Evolutionary conservation across 2,329 filamentous ascomycete genomes (phyloP).

Genomic region (Zelopaecilomyces penicillatus): DNA sequence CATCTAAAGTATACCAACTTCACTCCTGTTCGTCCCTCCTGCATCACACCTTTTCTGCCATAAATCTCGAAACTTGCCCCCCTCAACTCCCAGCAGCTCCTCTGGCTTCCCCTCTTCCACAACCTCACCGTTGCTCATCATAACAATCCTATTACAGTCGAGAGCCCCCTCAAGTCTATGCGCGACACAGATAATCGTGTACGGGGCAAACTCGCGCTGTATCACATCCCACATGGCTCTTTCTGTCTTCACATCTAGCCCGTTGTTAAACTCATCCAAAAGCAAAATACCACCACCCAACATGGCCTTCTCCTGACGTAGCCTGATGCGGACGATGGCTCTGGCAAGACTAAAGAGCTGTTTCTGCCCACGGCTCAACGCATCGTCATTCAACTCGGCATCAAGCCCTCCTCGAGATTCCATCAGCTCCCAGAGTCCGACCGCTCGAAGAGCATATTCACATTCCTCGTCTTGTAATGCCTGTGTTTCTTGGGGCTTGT

Average conservation of each 20-base stretch:
- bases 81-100: slow-evolving; percentile 13
- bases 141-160: slow-evolving; percentile 20
- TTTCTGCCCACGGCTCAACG: slow-evolving; percentile 47
- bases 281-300: slow-evolving; percentile 20
- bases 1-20: too few species aligned
- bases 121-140: slow-evolving; percentile 20
- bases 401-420: slow-evolving; percentile 25
- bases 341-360: slow-evolving; percentile 55
- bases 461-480: slow-evolving; percentile 28
- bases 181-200: slow-evolving; percentile 22
- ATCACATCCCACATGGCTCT: slow-evolving; percentile 30
- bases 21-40: too few species aligned
- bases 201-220: slow-evolving; percentile 24
- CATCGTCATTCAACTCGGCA: slow-evolving; percentile 33
- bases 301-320: not conserved
- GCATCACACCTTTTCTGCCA: too few species aligned
- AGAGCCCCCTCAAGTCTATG: slow-evolving; percentile 20
- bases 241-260: slow-evolving; percentile 31
- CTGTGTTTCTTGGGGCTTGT: slow-evolving; percentile 20
- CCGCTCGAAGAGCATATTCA: slow-evolving; percentile 24
- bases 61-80: not conserved
- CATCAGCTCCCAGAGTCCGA: slow-evolving; percentile 26
- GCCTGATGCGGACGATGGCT: slow-evolving; percentile 38
- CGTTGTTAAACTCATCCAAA: slow-evolving; percentile 33
- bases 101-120: slow-evolving; percentile 18